Conservation (phyloP, 2,329 filamentous ascomycete genomes). For the Ophiostoma sp. region DNA sequence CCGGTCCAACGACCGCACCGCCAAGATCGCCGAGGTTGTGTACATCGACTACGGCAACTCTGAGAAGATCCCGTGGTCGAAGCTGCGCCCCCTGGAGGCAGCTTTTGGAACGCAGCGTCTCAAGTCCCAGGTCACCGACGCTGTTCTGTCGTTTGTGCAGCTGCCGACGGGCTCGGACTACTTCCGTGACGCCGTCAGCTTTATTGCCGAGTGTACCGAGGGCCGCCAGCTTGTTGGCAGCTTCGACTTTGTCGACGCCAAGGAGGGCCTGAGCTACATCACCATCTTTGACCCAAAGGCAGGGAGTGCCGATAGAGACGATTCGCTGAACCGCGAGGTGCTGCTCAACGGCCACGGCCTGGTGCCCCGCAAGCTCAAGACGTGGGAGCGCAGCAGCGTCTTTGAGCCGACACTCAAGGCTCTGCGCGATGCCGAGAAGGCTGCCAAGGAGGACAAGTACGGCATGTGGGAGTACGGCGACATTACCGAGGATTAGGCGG, state of each 20-base stretch:
- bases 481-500: slow-evolving; percentile 73
- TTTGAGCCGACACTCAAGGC: slow-evolving; percentile 66
- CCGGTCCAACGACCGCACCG: slow-evolving; percentile 84
- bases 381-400: slow-evolving; percentile 72
- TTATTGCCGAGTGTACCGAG: slow-evolving; percentile 68
- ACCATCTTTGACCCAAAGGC: slow-evolving; percentile 77
- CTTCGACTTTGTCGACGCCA: slow-evolving; percentile 74
- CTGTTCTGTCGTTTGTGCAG: slow-evolving; percentile 81
- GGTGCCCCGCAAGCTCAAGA: slow-evolving; percentile 86
- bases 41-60: slow-evolving; percentile 97
- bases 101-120: slow-evolving; percentile 75
- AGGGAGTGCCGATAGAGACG: slow-evolving; percentile 54
- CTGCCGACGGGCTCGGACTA: slow-evolving; percentile 75
- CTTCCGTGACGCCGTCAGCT: slow-evolving; percentile 69
- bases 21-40: slow-evolving; percentile 81
- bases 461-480: slow-evolving; percentile 99
- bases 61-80: slow-evolving; percentile 79
- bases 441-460: slow-evolving; percentile 71
- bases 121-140: slow-evolving; percentile 80
- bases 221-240: slow-evolving; percentile 78
- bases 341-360: slow-evolving; percentile 79
- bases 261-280: slow-evolving; percentile 77
- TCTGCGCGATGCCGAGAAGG: slow-evolving; percentile 65
- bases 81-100: slow-evolving; percentile 73
- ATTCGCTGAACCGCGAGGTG: slow-evolving; percentile 86